Conservation (phyloP, 2,329 filamentous ascomycete genomes). For the Fusarium sarcochroum region DNA sequence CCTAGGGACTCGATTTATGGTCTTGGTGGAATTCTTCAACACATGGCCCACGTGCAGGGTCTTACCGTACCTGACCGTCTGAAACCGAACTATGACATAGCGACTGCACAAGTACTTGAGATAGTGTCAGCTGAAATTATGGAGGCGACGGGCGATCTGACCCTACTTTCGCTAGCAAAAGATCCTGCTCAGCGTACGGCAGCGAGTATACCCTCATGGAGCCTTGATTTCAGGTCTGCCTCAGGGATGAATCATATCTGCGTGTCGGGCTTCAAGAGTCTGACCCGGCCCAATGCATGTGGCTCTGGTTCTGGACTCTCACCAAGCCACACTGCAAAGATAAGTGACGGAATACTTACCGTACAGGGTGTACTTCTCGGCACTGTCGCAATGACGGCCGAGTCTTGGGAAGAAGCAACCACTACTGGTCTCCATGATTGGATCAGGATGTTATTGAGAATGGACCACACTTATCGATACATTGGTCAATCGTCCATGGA, state of each 20-base stretch:
- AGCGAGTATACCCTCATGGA: neutral
- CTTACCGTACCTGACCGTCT: neutral
- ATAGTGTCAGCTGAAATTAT: neutral
- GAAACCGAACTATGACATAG: neutral
- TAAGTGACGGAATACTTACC: neutral
- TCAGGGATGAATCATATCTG: neutral
- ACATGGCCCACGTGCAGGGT: neutral
- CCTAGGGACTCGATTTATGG: constrained; percentile 5
- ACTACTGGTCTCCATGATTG: neutral
- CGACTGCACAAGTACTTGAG: neutral
- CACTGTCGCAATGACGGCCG: neutral
- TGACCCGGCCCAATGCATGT: neutral
- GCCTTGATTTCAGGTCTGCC: neutral
- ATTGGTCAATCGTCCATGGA: neutral
- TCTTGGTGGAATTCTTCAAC: neutral
- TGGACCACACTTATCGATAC: neutral
- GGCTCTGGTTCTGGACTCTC: neutral
- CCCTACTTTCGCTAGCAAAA: constrained; percentile 2
- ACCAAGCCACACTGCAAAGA: neutral
- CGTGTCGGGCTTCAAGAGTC: constrained; percentile 1
- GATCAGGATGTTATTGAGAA: neutral
- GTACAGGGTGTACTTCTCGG: neutral
- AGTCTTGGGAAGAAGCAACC: neutral
- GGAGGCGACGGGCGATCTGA: neutral
- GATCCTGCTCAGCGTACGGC: neutral